Percentiles rank a stretch among this genome's conserved stretches.
Evolutionary conservation across 116 monocot genomes (phyloP).

Genomic region (Iris pallida): DNA sequence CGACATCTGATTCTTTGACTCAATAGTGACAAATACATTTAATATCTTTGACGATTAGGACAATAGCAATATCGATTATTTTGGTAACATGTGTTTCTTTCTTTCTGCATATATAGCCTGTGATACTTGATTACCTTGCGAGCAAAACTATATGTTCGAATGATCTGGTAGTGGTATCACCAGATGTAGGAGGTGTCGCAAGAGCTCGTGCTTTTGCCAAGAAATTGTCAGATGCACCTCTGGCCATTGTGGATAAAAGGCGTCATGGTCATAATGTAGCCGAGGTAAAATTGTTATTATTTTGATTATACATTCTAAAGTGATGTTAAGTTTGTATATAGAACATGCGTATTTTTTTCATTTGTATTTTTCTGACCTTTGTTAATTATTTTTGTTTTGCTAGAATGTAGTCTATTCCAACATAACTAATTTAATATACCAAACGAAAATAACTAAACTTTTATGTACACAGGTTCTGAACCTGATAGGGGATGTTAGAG

Average conservation of each 20-base stretch:
- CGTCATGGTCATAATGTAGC: constrained; percentile 72
- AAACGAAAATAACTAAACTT: not conserved
- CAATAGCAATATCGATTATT: not conserved
- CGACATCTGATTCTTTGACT: not conserved
- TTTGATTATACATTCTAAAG: not conserved
- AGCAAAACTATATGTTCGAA: constrained; percentile 39
- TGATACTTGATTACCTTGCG: constrained; percentile 47
- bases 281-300: constrained; percentile 33
- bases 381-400: not conserved
- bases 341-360: too few species aligned
- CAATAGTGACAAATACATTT: too few species aligned
- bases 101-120: constrained; percentile 25
- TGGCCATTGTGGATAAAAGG: constrained; percentile 85
- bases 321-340: too few species aligned
- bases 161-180: constrained; percentile 61
- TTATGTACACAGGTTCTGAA: constrained; percentile 71
- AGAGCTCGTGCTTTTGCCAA: constrained; percentile 86
- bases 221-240: constrained; percentile 73
- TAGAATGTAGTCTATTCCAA: not conserved
- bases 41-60: too few species aligned
- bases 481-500: constrained; percentile 91
- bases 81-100: not conserved
- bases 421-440: not conserved
- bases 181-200: constrained; percentile 84
- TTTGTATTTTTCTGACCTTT: too few species aligned